Conservation (phyloP, 129 eudicot species). For the Erigeron canadensis region DNA sequence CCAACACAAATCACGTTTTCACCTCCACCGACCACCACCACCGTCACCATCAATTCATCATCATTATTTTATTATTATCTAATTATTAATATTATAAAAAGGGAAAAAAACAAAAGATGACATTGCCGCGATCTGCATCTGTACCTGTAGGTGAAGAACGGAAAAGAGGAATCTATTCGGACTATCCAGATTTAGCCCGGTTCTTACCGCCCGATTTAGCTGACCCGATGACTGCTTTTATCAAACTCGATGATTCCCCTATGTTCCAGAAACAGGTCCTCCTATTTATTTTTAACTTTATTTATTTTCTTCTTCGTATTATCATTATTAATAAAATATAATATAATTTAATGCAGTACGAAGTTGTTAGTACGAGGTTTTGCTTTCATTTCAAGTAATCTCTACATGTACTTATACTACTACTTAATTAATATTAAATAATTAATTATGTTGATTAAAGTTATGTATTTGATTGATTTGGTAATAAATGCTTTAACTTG, state of each 20-base stretch:
- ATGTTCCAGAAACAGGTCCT: conserved; percentile 93
- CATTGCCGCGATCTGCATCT: conserved; percentile 28
- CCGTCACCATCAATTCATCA: conserved; percentile 15
- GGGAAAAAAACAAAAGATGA: conserved; percentile 20
- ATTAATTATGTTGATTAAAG: no score
- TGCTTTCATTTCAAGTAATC: not conserved
- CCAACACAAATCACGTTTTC: no score
- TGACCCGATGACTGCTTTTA: conserved; percentile 65
- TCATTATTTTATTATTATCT: not conserved
- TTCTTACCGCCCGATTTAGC: conserved; percentile 9
- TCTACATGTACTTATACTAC: no score
- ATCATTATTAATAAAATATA: no score
- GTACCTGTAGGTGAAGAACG: conserved; percentile 2
- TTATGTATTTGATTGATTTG: no score
- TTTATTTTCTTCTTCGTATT: no score
- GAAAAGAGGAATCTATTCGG: conserved; percentile 11
- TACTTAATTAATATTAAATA: no score
- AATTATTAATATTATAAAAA: not conserved
- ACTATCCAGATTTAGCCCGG: conserved; percentile 28
- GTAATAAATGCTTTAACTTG: no score
- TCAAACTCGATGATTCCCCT: conserved; percentile 92
- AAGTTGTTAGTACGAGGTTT: not conserved
- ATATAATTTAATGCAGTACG: not conserved
- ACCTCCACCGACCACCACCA: not conserved
- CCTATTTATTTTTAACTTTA: not conserved